Evolutionary conservation across 106 monocot genomes (phyloP), one percentile per base, ranked within the genome.

Genomic region (Agapanthus africanus): DNA sequence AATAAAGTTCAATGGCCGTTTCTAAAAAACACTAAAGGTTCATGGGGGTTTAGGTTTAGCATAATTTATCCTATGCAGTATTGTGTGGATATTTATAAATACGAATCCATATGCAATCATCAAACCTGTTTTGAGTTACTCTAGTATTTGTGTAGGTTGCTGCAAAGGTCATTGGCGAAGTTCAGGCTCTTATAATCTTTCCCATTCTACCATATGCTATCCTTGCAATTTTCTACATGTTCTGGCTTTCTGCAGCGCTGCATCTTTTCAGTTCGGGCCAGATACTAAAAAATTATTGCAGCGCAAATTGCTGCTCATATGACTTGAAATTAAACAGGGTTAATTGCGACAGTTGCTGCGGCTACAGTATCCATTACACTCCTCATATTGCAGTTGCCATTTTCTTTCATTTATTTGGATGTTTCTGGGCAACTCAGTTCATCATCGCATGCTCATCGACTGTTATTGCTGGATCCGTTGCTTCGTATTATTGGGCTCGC

Each of bases 181-280:
- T 99, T 59, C 93, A 99, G 78, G 99, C 99, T 46, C 84, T 99
- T 16, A 99, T 99, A 37, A 81, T 99, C 71, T 99, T 93, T 32
- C 99, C 99, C 31, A 54, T 90, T 73, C 74, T 99, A 25, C 93
- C 99, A 57, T 99, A 87, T 76, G 21, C 69, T 44, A 51, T 87
- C 70, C 99, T 99, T 61, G 84, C 93, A 44, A 87, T 99, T 71
- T 99, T 99, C 74, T 90, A 83, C 40, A 87, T 99, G 93, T 82
- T 93, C 70, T 99, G 99, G 99, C 75, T 93, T 78, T 99, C 99
- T 73, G 92, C 99, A 5, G 74, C 80, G 19, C 80, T 93, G 19
- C 87, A 99, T 81, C 84, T 99, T 63, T 93, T 99, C 66, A 99
- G 99, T 78, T 93, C 99, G 66, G 99, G 93, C 23, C 90, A 93